Percentiles rank a stretch among this genome's conserved stretches.
Evolutionary conservation across 75 land plant species (phyloP).

Genomic region (Sequoiadendron giganteum): DNA sequence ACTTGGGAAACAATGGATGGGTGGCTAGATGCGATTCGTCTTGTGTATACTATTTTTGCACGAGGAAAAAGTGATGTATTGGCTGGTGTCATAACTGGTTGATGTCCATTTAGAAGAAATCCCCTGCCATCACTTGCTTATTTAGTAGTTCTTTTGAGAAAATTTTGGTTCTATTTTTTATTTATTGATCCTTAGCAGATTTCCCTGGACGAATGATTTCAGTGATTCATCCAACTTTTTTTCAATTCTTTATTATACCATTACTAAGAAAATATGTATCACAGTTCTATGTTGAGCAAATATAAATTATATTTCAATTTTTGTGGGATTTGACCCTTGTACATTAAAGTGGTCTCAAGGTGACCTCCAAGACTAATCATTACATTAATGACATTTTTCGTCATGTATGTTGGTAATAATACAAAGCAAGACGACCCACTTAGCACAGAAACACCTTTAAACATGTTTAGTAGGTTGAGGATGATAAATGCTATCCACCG

Average conservation of each 20-base stretch:
- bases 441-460: no score
- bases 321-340: no score
- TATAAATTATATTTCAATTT: neutral
- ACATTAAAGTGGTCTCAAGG: no score
- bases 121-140: neutral
- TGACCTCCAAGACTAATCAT: no score
- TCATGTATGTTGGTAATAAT: no score
- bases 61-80: conserved; percentile 85
- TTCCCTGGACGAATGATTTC: neutral
- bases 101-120: conserved; percentile 18
- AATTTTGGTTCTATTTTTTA: neutral
- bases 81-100: conserved; percentile 80
- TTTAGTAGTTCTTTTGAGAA: neutral
- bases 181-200: neutral
- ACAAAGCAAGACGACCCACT: no score
- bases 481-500: no score
- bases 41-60: conserved; percentile 94
- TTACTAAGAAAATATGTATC: neutral
- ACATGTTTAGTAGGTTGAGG: no score
- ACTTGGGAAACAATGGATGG: conserved; percentile 89
- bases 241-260: neutral
- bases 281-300: neutral
- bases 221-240: neutral
- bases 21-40: conserved; percentile 92
- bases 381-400: no score